These are phyloP conservation scores for Alternaria consortialis DNA, from an alignment of 2,329 filamentous ascomycete species.

Conservation along the genomic window DNA sequence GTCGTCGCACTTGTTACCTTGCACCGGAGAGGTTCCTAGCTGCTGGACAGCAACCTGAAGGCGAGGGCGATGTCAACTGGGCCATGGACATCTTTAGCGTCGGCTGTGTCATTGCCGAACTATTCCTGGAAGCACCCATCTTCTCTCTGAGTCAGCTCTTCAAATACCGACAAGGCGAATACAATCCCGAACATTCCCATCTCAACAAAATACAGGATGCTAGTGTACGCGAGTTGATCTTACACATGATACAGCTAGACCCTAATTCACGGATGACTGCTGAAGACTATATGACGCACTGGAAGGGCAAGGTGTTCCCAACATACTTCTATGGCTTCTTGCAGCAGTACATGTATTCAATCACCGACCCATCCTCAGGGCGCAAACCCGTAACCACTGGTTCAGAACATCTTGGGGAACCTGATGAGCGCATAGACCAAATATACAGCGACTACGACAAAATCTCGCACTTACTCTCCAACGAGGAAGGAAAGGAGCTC, in stretches of 20 bases:
- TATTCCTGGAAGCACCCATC: constrained; percentile 95
- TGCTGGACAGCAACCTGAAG: constrained; percentile 71
- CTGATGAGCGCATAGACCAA: constrained; percentile 92
- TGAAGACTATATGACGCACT: constrained; percentile 92
- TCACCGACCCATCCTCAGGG: constrained; percentile 88
- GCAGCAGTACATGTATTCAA: constrained; percentile 95
- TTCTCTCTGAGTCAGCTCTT: constrained; percentile 97
- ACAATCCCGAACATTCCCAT: constrained; percentile 83
- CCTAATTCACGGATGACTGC: constrained; percentile 92
- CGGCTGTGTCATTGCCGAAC: constrained; percentile 94
- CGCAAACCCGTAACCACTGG: constrained; percentile 74
- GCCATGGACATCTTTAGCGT: constrained; percentile 99
- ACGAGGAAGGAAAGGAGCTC: constrained; percentile 63
- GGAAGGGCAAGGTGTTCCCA: constrained; percentile 90
- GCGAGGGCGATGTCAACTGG: constrained; percentile 75
- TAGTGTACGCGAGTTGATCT: constrained; percentile 86
- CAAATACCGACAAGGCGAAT: constrained; percentile 91
- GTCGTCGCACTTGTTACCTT: constrained; percentile 90
- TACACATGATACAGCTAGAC: constrained; percentile 95
- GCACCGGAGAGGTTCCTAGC: constrained; percentile 91
- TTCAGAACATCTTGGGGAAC: constrained; percentile 78
- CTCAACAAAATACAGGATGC: constrained; percentile 87
- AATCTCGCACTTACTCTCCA: constrained; percentile 91
- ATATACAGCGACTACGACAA: constrained; percentile 97
- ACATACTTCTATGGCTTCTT: constrained; percentile 97